These are phyloP conservation scores for Aspergillus saccharolyticus DNA, from an alignment of 495 filamentous ascomycete genomes.

Conservation along the genomic window DNA sequence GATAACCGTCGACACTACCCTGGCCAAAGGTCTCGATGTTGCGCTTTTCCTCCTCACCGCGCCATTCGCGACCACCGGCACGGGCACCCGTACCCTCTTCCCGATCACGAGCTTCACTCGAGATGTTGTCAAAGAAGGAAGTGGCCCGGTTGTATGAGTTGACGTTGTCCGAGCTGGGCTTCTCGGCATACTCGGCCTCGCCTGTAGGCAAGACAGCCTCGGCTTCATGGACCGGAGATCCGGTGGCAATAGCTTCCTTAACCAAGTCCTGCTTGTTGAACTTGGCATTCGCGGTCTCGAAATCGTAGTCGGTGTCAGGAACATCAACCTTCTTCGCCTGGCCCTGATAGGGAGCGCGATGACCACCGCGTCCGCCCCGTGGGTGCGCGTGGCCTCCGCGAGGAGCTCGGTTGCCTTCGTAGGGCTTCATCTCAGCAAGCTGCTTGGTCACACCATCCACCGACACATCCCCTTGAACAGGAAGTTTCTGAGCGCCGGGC, in stretches of 20 bases:
- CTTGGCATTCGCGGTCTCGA: constrained; percentile 86
- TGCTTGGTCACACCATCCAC: constrained; percentile 78
- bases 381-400: constrained; percentile 45
- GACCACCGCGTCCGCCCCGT: constrained; percentile 52
- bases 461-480: constrained; percentile 38
- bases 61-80: constrained; percentile 82
- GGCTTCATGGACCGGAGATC: constrained; percentile 60
- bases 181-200: constrained; percentile 32
- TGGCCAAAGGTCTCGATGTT: constrained; percentile 99
- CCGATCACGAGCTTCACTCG: constrained; percentile 86
- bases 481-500: constrained; percentile 42
- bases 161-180: constrained; percentile 27
- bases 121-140: constrained; percentile 98
- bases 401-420: constrained; percentile 44
- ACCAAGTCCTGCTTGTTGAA: constrained; percentile 97
- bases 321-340: constrained; percentile 72
- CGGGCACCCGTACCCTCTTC: constrained; percentile 62
- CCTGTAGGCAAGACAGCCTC: constrained; percentile 30
- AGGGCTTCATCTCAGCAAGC: constrained; percentile 82
- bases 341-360: constrained; percentile 48
- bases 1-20: constrained; percentile 86
- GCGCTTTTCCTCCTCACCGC: constrained; percentile 85
- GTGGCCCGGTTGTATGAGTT: constrained; percentile 70
- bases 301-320: constrained; percentile 87
- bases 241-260: constrained; percentile 81